A percentile compares a stretch with the other conserved stretches of the same genome.
These are phyloP conservation scores for Amanita rimosa DNA, from an alignment of 768 basidiomycete genomes.

Conservation along the genomic window DNA sequence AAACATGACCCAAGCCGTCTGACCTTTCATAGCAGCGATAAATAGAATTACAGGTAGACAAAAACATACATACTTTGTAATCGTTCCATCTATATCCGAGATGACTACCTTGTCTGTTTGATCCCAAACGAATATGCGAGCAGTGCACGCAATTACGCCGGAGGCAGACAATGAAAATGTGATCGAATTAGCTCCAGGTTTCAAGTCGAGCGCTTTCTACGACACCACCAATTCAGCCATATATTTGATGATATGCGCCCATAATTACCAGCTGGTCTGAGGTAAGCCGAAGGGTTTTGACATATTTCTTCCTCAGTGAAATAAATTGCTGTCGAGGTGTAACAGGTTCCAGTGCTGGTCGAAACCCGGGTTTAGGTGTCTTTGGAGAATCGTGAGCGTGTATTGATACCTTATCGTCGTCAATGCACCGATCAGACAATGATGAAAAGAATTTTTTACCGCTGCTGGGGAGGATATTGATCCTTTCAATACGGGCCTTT, in stretches of 20 bases:
- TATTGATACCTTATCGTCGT: not conserved
- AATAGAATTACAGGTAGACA: not conserved
- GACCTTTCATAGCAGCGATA: slow-evolving; percentile 39
- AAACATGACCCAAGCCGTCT: slow-evolving; percentile 92
- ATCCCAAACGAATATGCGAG: slow-evolving; percentile 94
- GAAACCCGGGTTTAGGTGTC: not conserved
- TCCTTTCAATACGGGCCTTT: slow-evolving; percentile 14
- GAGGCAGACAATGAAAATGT: slow-evolving; percentile 88
- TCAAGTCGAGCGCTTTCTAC: slow-evolving; percentile 78
- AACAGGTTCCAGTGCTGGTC: not conserved
- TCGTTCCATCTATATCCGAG: slow-evolving; percentile 98
- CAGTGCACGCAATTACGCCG: slow-evolving; percentile 74
- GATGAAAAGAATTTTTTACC: not conserved
- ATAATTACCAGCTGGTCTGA: slow-evolving; percentile 66
- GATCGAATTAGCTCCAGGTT: slow-evolving; percentile 81
- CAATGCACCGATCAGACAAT: not conserved
- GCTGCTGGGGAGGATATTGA: slow-evolving; percentile 17
- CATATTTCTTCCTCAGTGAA: slow-evolving; percentile 42
- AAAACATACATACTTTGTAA: slow-evolving; percentile 68
- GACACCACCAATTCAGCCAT: not conserved
- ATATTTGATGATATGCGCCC: not conserved
- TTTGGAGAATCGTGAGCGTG: not conserved
- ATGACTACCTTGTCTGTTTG: slow-evolving; percentile 83
- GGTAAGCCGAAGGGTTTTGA: slow-evolving; percentile 86
- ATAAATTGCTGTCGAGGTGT: slow-evolving; percentile 3